phyloP scores from a whole-genome alignment of 2,329 filamentous ascomycete species.

The Colletotrichum somersetense region DNA sequence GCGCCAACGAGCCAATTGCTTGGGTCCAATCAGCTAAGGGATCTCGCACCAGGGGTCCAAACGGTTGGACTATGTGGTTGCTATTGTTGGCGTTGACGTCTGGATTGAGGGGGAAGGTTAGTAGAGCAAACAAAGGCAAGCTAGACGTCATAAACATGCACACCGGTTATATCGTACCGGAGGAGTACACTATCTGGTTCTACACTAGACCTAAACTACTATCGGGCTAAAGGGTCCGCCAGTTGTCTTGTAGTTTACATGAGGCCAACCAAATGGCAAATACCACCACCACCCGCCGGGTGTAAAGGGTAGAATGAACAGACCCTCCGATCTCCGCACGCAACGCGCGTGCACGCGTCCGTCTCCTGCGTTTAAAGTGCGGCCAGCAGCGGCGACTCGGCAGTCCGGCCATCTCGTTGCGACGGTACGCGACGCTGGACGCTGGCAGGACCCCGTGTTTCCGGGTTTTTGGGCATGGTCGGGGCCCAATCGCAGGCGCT shows the following conservation, averaged over 20 bases:
- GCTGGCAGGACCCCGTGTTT: constrained; percentile 34
- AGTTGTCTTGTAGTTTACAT: no score
- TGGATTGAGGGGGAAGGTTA: constrained; percentile 6
- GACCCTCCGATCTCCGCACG: neutral
- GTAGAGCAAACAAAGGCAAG: constrained; percentile 20
- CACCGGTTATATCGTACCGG: neutral
- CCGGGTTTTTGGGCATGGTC: constrained; percentile 29
- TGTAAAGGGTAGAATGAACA: neutral
- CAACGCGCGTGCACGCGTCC: neutral
- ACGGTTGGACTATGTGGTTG: neutral
- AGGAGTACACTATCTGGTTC: neutral
- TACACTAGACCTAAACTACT: neutral
- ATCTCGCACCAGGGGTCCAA: neutral
- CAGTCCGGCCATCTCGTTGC: neutral
- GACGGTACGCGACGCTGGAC: constrained; percentile 5
- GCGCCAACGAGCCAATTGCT: constrained; percentile 23
- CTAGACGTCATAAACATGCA: neutral
- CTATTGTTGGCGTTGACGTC: constrained; percentile 4
- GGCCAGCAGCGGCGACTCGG: neutral
- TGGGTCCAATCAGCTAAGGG: constrained; percentile 28
- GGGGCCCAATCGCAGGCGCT: constrained; percentile 25
- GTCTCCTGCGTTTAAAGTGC: neutral
- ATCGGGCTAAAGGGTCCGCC: no score
- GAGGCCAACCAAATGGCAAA: neutral
- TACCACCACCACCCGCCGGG: neutral